phyloP scores from a whole-genome alignment of 164 flowering plant genomes.

The Chloranthus sessilifolius region DNA sequence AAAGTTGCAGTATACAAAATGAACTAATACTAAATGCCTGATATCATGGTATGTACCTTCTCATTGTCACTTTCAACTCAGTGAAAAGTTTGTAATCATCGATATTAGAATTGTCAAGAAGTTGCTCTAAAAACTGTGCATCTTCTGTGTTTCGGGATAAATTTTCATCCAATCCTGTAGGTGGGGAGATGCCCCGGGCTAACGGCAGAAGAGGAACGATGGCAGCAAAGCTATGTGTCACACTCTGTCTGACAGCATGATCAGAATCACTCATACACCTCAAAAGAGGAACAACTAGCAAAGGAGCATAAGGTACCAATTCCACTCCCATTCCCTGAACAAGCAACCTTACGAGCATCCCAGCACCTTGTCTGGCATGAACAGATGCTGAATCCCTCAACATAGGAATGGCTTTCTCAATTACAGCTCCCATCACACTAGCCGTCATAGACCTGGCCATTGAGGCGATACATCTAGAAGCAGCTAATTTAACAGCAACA shows the following conservation, averaged over 20 bases:
- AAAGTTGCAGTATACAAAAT: no score
- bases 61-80: slow-evolving; percentile 72
- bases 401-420: slow-evolving; percentile 83
- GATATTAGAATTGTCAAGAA: slow-evolving; percentile 95
- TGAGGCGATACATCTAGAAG: slow-evolving; percentile 90
- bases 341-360: slow-evolving; percentile 90
- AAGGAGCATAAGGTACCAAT: slow-evolving; percentile 85
- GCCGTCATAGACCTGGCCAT: slow-evolving; percentile 83
- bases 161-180: slow-evolving; percentile 59
- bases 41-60: slow-evolving; percentile 75
- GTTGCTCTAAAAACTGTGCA: slow-evolving; percentile 84
- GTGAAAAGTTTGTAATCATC: slow-evolving; percentile 84
- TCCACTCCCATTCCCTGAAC: slow-evolving; percentile 85
- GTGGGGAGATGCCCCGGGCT: slow-evolving; percentile 84
- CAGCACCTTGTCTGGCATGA: slow-evolving; percentile 91
- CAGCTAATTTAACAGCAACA: slow-evolving; percentile 92
- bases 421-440: slow-evolving; percentile 73
- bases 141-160: slow-evolving; percentile 70
- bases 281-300: slow-evolving; percentile 91
- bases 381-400: slow-evolving; percentile 64
- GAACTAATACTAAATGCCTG: no score
- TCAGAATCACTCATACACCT: slow-evolving; percentile 97
- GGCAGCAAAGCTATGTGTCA: slow-evolving; percentile 97
- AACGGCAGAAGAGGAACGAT: slow-evolving; percentile 98
- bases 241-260: slow-evolving; percentile 84